Conservation (phyloP, 129 eudicot species). For the Chrysanthemum makinoi region DNA sequence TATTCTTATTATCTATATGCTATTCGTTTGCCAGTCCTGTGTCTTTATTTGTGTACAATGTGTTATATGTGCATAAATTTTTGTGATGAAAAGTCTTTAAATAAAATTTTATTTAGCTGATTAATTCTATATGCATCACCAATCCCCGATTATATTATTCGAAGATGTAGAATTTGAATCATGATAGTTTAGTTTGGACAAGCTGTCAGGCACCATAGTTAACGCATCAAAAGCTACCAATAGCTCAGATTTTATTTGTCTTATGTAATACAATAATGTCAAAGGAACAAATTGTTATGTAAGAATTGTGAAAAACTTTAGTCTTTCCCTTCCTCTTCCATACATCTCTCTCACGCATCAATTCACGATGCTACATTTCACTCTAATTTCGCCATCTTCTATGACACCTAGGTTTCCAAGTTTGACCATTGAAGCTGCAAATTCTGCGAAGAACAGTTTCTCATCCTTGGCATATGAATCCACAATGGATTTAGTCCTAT, state of each 20-base stretch:
- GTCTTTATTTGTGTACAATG: not conserved
- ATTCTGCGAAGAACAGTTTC: constrained; percentile 58
- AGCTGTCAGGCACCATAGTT: not conserved
- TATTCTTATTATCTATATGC: not conserved
- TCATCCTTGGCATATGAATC: constrained; percentile 63
- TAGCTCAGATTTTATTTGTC: constrained; percentile 11
- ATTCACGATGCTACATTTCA: constrained; percentile 53
- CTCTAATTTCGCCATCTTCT: constrained; percentile 62
- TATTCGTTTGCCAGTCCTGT: not conserved
- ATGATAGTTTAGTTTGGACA: not conserved
- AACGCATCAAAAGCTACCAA: not conserved
- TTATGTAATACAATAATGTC: constrained; percentile 4
- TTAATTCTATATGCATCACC: too few species aligned
- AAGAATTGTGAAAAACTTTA: not conserved
- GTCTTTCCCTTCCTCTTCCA: not conserved
- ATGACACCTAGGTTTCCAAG: constrained; percentile 65
- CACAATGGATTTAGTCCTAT: constrained; percentile 59
- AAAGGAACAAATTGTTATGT: constrained; percentile 11
- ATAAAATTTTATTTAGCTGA: too few species aligned
- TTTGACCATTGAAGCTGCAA: constrained; percentile 75
- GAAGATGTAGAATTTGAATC: not conserved
- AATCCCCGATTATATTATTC: too few species aligned
- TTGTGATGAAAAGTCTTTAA: not conserved
- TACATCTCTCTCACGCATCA: constrained; percentile 10
- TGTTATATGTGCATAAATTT: not conserved